Evolutionary conservation across 1,284 basidiomycete species (phyloP).

Genomic region (Quambalaria eucalypti): DNA sequence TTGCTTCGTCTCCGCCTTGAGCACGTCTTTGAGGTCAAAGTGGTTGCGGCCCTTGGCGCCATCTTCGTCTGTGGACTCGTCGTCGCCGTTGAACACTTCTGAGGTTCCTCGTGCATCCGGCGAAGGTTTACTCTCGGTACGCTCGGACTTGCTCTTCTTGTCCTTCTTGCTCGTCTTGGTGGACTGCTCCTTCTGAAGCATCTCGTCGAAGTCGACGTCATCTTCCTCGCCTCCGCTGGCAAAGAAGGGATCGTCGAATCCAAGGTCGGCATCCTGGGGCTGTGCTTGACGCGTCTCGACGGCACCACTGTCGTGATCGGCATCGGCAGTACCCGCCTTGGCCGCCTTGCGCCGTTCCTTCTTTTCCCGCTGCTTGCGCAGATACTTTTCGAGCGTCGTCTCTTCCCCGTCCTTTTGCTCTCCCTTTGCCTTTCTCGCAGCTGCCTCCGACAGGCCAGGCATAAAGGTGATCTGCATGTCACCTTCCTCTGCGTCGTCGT

Average conservation of each 20-base stretch:
- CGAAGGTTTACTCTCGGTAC: background rate
- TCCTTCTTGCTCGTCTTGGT: constrained; percentile 54
- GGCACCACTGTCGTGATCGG: constrained; percentile 2
- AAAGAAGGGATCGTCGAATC: constrained; percentile 57
- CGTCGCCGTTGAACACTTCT: constrained; percentile 12
- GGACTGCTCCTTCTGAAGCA: constrained; percentile 56
- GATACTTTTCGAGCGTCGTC: constrained; percentile 44
- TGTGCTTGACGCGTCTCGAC: too few species aligned
- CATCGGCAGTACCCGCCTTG: constrained; percentile 2
- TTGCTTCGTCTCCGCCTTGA: constrained; percentile 62
- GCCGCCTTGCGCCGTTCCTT: constrained; percentile 30
- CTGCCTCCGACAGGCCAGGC: constrained; percentile 37
- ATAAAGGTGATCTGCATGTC: constrained; percentile 46
- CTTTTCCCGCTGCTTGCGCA: constrained; percentile 43
- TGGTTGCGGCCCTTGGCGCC: constrained; percentile 52
- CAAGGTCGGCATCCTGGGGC: constrained; percentile 8
- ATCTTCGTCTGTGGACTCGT: constrained; percentile 17
- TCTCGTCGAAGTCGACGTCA: constrained; percentile 38
- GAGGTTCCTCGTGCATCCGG: background rate
- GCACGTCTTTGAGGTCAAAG: constrained; percentile 81
- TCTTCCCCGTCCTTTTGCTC: constrained; percentile 21
- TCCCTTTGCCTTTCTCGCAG: constrained; percentile 17
- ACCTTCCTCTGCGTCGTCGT: constrained; percentile 17
- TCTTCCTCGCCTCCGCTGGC: constrained; percentile 15
- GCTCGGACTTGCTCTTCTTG: constrained; percentile 9